These are phyloP conservation scores for Spirogloea muscicola DNA, from an alignment of 139 green algal species.

Conservation along the genomic window DNA sequence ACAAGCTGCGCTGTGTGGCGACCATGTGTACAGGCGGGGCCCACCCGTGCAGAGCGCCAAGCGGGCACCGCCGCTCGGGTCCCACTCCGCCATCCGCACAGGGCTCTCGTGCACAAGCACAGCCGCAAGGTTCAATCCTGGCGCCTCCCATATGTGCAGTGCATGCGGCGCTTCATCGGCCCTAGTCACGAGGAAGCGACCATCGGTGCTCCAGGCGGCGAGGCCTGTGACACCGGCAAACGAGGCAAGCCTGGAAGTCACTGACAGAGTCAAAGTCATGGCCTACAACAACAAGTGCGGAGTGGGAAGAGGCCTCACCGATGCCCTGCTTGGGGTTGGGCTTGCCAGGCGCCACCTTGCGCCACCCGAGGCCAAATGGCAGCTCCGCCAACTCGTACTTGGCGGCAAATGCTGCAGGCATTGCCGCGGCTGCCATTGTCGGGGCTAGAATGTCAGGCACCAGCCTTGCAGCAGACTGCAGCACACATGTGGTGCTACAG, in stretches of 20 bases:
- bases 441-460: no score
- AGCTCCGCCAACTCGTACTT: no score
- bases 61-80: not conserved
- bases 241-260: no score
- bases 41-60: not conserved
- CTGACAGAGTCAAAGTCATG: no score
- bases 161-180: not conserved
- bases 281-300: no score
- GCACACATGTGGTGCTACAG: no score
- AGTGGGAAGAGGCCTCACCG: no score
- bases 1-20: not conserved
- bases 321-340: constrained; percentile 6
- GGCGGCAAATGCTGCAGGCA: no score
- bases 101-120: not conserved
- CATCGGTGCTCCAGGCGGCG: not conserved
- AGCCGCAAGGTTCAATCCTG: not conserved
- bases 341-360: not conserved
- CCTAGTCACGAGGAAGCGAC: not conserved
- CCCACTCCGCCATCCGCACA: not conserved
- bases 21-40: not conserved
- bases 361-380: no score
- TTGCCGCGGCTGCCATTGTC: no score
- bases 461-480: no score
- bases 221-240: no score
- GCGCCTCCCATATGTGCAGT: not conserved